Percentiles rank a stretch among this genome's conserved stretches.
phyloP scores from a whole-genome alignment of 805 yeast genomes.

The Teunomyces barrocoloradensis region DNA sequence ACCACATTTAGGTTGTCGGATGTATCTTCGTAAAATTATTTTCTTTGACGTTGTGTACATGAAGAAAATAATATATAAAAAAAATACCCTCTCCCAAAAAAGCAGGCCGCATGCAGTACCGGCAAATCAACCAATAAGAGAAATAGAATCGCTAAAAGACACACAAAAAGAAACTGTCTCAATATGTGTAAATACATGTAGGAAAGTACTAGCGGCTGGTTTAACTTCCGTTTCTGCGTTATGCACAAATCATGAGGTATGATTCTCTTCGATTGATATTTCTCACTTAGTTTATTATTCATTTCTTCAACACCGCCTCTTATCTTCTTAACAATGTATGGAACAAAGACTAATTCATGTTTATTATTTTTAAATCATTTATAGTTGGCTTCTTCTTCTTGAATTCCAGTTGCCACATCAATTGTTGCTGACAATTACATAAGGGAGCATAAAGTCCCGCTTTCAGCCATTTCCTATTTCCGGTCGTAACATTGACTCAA shows the following conservation, averaged over 20 bases:
- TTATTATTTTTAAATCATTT: constrained; percentile 2
- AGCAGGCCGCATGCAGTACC: not conserved
- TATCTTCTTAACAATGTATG: constrained; percentile 2
- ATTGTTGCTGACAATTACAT: not conserved
- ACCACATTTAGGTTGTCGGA: not conserved
- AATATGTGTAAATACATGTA: not conserved
- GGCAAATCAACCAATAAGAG: not conserved
- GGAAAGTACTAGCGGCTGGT: not conserved
- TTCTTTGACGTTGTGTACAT: constrained; percentile 1
- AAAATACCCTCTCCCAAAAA: not conserved
- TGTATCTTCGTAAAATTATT: constrained; percentile 1
- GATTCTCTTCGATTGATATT: not conserved
- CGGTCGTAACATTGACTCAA: too few species aligned
- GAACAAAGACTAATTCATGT: constrained; percentile 4
- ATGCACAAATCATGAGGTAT: not conserved
- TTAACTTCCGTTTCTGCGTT: not conserved
- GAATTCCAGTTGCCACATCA: not conserved
- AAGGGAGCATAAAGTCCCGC: not conserved
- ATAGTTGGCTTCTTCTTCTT: not conserved
- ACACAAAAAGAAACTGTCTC: not conserved
- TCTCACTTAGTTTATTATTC: not conserved
- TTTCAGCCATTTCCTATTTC: not conserved
- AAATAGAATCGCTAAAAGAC: not conserved
- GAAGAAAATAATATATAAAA: not conserved
- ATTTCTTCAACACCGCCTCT: not conserved